phyloP scores from a whole-genome alignment of 2,329 filamentous ascomycete genomes.

The Neofusicoccum umdonicola region DNA sequence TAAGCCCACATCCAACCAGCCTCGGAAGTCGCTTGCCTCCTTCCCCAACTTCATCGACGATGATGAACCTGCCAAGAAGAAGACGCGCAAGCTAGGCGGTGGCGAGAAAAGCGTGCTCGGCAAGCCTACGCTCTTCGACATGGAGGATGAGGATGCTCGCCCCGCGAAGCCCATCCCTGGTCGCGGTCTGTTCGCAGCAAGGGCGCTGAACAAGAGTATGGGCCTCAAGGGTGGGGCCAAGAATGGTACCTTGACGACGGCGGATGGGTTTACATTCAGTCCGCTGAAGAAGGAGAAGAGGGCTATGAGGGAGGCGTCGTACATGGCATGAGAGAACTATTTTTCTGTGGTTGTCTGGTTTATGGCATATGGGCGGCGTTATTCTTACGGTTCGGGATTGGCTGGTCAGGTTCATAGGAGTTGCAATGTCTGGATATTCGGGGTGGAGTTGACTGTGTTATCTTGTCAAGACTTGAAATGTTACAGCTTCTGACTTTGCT shows the following conservation, averaged over 20 bases:
- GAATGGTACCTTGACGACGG: conserved; percentile 35
- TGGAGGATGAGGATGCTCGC: conserved; percentile 42
- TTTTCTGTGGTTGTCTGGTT: background rate
- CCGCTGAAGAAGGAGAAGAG: conserved; percentile 42
- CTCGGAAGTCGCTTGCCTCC: conserved; percentile 49
- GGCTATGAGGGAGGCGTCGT: conserved; percentile 16
- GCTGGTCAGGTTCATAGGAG: background rate
- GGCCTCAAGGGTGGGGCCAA: conserved; percentile 32
- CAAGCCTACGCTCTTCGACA: conserved; percentile 63
- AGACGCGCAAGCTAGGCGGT: conserved; percentile 71
- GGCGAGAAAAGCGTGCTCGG: conserved; percentile 41
- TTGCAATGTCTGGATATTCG: background rate
- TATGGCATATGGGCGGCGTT: background rate
- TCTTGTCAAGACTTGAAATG: background rate
- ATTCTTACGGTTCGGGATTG: background rate
- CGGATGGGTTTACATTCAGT: conserved; percentile 39
- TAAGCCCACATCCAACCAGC: conserved; percentile 31
- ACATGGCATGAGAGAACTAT: background rate
- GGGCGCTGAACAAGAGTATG: conserved; percentile 36
- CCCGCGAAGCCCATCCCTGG: conserved; percentile 34
- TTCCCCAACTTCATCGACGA: conserved; percentile 42
- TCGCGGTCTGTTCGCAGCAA: conserved; percentile 37
- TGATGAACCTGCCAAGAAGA: conserved; percentile 51
- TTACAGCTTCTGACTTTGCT: background rate
- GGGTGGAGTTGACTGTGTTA: background rate